Base-by-base conservation (phyloP, 352 stramenopile species). In the Globisporangium megalacanthum region DNA sequence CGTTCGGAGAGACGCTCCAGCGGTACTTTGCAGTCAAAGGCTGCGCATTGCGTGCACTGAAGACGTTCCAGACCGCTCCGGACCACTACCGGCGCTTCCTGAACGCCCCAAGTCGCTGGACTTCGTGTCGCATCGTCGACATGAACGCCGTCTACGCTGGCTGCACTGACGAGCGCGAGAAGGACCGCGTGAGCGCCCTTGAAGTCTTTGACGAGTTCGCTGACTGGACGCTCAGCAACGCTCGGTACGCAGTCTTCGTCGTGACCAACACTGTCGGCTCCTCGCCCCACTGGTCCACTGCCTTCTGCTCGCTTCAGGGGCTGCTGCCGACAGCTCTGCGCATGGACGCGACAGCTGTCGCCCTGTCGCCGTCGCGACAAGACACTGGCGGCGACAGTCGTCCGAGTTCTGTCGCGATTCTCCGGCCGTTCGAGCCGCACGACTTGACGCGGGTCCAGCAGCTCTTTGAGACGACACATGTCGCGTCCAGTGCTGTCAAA, bases 171-270 rank as follows among this genome's bases (percentile, higher is more conserved):
- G 22, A 36, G 15, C 49, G 69, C n/a, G 79, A 89, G 53, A 81
- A 79, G 46, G 48, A 54, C 25, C 73, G 75, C 17, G 29, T 88
- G n/a, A 42, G 67, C n/a, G 42, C 56, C 1, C 65, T 89, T 22
- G 81, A 92, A 42, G 63, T 67, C 6, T 92, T 92, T 49, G 81
- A 92, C 54, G 81, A 92, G 42, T 84, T 73, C 54, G 67, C 68
- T 14, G 81, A 92, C 61, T 87, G 73, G 81, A 65, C 62, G 35
- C 58, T 88, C 29, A 77, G 71, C 57, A 92, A 88, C 54, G 63
- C 78, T 0, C 81, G 88, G 56, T 92, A 92, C 50, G 81, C 70
- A 3, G 61, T 92, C 17, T 73, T 78, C 31, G 47, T 92, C 11
- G 78, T 70, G 17, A 75, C 70, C 31, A 77, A 75, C 15, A 54